Base-by-base conservation (phyloP, 805 yeast genomes). In the Candida railenensis region DNA sequence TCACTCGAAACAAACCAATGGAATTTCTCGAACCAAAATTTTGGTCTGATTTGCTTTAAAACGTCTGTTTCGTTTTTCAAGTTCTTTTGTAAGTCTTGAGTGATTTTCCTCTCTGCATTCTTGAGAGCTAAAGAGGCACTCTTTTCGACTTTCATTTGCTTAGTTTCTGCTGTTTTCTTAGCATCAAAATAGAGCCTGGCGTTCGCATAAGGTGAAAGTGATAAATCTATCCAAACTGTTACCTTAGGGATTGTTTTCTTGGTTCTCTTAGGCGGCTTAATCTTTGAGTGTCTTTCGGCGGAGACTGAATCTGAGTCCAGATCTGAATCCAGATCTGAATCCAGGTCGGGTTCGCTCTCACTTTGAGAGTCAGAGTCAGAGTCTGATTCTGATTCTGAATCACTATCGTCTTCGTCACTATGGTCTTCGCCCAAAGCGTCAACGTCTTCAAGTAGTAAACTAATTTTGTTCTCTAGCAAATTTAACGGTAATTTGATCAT, bases 1-100 rank as follows among this genome's bases (percentile, higher is more conserved):
- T 92, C 98, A 53, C 85, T 82, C 0, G 97, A 80, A n/a, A 91
- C 73, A 59, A 94, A 94, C 99, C 99, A 94, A 58, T 76, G 82
- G 63, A 85, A 92, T 64, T 92, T 94, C 61, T 94, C 99, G 69
- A 94, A 94, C 88, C 97, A 91, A 60, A 74, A 84, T 40, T 89
- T 89, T 3, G 79, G 73, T 40, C 97, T 77, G 28, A 87, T 69
- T 34, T 78, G 81, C 50, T 79, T 83, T 47, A 85, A 67, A 5
- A 69, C 60, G 22, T 72, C 76, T 42, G 55, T 54, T 39, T 84
- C 82, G 48, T 80, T 81, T 42, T 76, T 76, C 48, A 87, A 66
- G 42, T 77, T 77, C 54, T 78, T 80, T 45, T 81, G 80, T 56
- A 91, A 66, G 57, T 91, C 96, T 21, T 78, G 81, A 42, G 77